Evolutionary conservation across 768 basidiomycete species (phyloP).

Genomic region (Rhizopogon vulgaris): DNA sequence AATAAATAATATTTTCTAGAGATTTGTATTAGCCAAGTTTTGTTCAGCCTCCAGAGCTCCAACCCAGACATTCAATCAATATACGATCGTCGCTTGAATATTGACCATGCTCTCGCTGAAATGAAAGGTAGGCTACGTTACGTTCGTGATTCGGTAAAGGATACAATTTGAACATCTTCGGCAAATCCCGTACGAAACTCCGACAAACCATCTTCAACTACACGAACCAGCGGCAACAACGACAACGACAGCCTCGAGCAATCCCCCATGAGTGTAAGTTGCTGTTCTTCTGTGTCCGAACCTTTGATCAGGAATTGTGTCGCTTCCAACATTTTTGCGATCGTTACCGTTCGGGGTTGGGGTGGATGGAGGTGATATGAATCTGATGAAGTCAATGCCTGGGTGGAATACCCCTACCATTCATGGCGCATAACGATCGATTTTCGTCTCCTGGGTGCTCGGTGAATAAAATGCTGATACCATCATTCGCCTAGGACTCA

Average conservation of each 20-base stretch:
- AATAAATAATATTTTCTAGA: neutral
- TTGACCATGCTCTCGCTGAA: neutral
- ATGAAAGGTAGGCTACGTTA: too few relatives aligned
- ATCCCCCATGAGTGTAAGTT: neutral
- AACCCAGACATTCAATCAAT: too few relatives aligned
- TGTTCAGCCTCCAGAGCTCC: too few relatives aligned
- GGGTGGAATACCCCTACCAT: neutral
- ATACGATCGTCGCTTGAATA: too few relatives aligned
- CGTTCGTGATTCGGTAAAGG: too few relatives aligned
- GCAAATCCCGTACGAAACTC: neutral
- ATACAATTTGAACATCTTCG: neutral
- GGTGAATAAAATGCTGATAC: neutral
- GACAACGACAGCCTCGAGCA: neutral
- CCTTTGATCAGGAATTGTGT: neutral
- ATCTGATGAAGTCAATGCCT: neutral
- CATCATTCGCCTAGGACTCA: conserved; percentile 45
- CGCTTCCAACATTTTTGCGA: neutral
- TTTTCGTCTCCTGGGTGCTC: neutral
- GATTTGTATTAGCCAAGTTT: neutral
- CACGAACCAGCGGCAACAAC: neutral
- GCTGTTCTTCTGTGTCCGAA: neutral
- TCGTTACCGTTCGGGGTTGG: neutral
- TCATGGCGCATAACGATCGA: neutral
- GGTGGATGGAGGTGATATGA: neutral
- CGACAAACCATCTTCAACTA: neutral